A percentile compares a stretch with the other conserved stretches of the same genome.
Conservation (phyloP, 768 basidiomycete genomes). For the Amanita molliuscula region DNA sequence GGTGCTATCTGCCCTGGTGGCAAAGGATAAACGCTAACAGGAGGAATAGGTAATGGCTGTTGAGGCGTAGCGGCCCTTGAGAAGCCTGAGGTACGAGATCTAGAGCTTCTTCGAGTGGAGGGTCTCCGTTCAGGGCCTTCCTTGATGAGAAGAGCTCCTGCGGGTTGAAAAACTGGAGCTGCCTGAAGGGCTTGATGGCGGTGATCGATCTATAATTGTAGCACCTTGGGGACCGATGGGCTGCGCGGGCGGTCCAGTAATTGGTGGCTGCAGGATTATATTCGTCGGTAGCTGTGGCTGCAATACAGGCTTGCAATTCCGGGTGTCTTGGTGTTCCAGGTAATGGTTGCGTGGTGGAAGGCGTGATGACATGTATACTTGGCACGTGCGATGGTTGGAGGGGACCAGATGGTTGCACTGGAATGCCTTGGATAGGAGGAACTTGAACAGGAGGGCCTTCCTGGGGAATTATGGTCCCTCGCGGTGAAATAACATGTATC, state of each 20-base stretch:
- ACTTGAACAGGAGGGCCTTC: neutral
- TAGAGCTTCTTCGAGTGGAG: neutral
- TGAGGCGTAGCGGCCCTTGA: constrained; percentile 9
- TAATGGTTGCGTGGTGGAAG: constrained; percentile 6
- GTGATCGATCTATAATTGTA: neutral
- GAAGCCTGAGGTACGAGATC: neutral
- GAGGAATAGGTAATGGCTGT: neutral
- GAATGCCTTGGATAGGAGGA: neutral
- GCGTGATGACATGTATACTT: constrained; percentile 11
- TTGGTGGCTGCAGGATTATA: constrained; percentile 10
- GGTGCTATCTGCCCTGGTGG: neutral
- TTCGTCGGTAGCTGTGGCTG: constrained; percentile 16
- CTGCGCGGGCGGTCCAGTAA: constrained; percentile 6
- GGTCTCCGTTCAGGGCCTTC: neutral
- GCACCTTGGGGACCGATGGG: neutral
- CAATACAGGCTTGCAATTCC: constrained; percentile 14
- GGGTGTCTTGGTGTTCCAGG: constrained; percentile 18
- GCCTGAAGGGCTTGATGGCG: neutral
- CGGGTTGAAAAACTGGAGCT: neutral
- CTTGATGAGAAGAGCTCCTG: neutral
- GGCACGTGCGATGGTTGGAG: constrained; percentile 6
- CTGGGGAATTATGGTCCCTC: neutral
- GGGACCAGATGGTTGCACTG: neutral
- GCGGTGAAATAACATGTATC: neutral
- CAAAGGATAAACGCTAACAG: constrained; percentile 8